Evolutionary conservation across 768 basidiomycete genomes (phyloP), one percentile per base, ranked within the genome.

Genomic region (Clathrus columnatus): DNA sequence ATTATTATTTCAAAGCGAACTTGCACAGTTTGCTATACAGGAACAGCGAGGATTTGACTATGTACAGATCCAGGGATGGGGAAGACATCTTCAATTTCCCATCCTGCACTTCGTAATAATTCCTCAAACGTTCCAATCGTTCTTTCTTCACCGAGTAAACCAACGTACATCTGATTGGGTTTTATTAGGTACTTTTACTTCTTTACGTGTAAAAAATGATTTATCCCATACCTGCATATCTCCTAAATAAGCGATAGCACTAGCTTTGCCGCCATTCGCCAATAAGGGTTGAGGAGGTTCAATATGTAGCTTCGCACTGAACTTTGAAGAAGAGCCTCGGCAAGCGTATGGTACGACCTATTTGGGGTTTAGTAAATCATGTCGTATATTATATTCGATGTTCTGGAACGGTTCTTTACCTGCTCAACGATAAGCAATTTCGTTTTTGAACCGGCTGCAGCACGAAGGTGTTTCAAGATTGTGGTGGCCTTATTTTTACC

Each of bases 351-450:
- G 32, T 11, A 60, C 30, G 16, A 32, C 7, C 30, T 32, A 32
- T 32, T 36, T 24, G 51, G 36, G 27, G 36, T 4, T 52, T 42
- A 5, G 29, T 24, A 17, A 42, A 1, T 18, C 30, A 32, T 32
- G 7, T 32, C 16, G 30, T 32, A 7, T 7, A 7, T 32, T 32
- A 7, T 32, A 7, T 32, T 32, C 16, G 7, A 7, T 32, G 30
- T 32, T 7, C 16, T 32, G 7, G 7, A 7, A 7, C 30, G 16
- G 30, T 7, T 32, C 7, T 16, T 17, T n/a, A 65, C 29, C 11
- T 54, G 50, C 29, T 69, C 68, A 27, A 65, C 48, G 18, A 70
- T 24, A 21, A 70, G 48, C 11, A 70, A 61, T 48, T 57, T 60
- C 2, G 69, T 69, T 1, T 48, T 27, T 21, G 62, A 48, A 2